Evolutionary conservation across 345 rosid species (phyloP), one percentile per base, ranked within the genome.

Genomic region (Toxicodendron radicans): DNA sequence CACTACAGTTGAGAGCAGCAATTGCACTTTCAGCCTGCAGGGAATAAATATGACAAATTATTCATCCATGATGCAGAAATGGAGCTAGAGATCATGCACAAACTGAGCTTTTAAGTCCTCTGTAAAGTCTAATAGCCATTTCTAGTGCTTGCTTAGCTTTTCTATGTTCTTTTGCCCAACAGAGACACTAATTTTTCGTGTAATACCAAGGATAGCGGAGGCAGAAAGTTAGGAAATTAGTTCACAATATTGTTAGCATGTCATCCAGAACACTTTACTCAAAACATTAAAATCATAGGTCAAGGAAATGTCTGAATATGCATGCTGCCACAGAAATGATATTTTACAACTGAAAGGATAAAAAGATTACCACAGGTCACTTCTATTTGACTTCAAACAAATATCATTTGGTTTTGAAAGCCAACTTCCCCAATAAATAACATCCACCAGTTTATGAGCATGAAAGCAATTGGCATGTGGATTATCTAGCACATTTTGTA

Each of bases 1-100:
- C 98, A 41, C 98, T 94, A 71, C 97, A 94, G 83, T 90, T 94
- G 41, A 94, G 96, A 79, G 98, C 98, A 49, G 93, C 92, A 76
- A 94, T 92, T 9, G 98, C 98, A 78, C 98, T 94, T 83, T 94
- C 98, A 58, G 98, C 98, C 98, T 93, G 88, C 70, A 75, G 30
- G 48, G 33, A 67, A 70, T 43, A 30, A 24, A n/a, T 66, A 35
- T 14, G 18, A 46, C 43, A 38, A 6, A 68, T 24, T 59, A 11
- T 48, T 58, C 43, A 58, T 30, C n/a, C 45, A 56, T 13, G 13
- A 23, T 48, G 68, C 38, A 72, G 45, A 21, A 62, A 53, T 24
- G 14, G 7, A 58, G 54, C 14, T 10, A n/a, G 30, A 41, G 48
- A 20, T 20, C 33, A 12, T 18, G 48, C 58, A 68, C 41, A 69